Base-by-base conservation (phyloP, 768 basidiomycete genomes). In the Russula virescens region DNA sequence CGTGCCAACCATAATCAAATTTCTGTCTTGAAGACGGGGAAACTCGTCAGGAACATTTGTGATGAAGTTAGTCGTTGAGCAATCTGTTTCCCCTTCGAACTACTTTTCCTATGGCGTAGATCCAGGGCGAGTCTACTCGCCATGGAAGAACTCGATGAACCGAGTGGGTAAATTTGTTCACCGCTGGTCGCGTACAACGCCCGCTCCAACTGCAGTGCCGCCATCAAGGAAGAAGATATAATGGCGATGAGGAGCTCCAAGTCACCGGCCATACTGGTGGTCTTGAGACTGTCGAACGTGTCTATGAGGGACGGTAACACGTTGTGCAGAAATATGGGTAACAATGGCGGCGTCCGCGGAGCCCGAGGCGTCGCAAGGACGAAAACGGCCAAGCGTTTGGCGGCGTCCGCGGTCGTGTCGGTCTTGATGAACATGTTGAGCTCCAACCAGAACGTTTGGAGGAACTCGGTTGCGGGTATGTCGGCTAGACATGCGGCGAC, bases 321-420 rank as follows among this genome's bases (percentile, higher is more conserved):
- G 60, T 82, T 75, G 70, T 88, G 83, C 64, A 90, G 69, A 71
- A 91, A 92, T 31, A 89, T 79, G 0, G 89, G 89, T 23, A 93
- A 76, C 7, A 92, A 77, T 1, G 89, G 88, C 1, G 86, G 84
- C 1, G 74, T 73, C 11, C 73, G 73, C 10, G 80, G 71, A 21
- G 76, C 74, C 25, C 82, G 83, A 46, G 89, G 88, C 64, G 78
- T 82, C 31, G 84, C 81, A 43, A 92, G 77, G 43, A 85, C 80
- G 71, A 85, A 89, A 0, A 86, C 87, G 51, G 83, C 82, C 28
- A 91, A 74, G 46, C 88, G 80, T 57, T 83, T 78, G 70, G 83
- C 83, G 19, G 77, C 79, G 62, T 90, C 88, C 47, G 81, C 76
- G 62, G 85, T 84, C 48, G 57, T 45, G 35, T 84, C 83, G 9